These are phyloP conservation scores for Coleophoma cylindrospora DNA, from an alignment of 2,329 filamentous ascomycete genomes.

Conservation along the genomic window DNA sequence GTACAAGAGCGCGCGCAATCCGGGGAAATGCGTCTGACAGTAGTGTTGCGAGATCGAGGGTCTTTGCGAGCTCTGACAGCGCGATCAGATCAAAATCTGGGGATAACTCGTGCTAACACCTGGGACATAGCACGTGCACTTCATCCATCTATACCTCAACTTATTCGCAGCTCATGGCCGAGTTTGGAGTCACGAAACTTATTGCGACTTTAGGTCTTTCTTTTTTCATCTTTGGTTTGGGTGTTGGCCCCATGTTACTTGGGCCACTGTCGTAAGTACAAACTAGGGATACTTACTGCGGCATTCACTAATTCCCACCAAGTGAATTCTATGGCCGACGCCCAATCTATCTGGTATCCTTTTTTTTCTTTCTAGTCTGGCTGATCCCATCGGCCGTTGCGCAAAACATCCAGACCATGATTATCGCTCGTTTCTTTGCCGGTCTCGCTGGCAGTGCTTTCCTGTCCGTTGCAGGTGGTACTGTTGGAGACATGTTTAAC, in stretches of 20 bases:
- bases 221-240: slow-evolving; percentile 75
- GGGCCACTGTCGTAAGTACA: slow-evolving; percentile 43
- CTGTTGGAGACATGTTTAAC: slow-evolving; percentile 74
- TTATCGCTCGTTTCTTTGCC: slow-evolving; percentile 73
- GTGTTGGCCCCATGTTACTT: slow-evolving; percentile 49
- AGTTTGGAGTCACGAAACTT: slow-evolving; percentile 67
- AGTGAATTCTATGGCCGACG: slow-evolving; percentile 72
- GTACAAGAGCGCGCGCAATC: no score
- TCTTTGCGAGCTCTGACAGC: background rate
- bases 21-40: background rate
- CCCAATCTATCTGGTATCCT: slow-evolving; percentile 74
- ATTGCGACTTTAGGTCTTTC: slow-evolving; percentile 78
- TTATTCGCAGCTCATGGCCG: slow-evolving; percentile 69
- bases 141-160: slow-evolving; percentile 87
- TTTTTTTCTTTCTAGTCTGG: slow-evolving; percentile 72
- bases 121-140: slow-evolving; percentile 60
- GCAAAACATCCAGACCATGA: slow-evolving; percentile 74
- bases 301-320: no score
- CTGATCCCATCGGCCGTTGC: slow-evolving; percentile 77
- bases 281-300: no score
- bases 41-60: background rate
- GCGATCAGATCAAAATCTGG: background rate
- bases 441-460: slow-evolving; percentile 67
- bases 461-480: slow-evolving; percentile 74
- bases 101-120: no score